These are phyloP conservation scores for Fusarium denticulatum DNA, from an alignment of 2,329 filamentous ascomycete species.

Conservation along the genomic window DNA sequence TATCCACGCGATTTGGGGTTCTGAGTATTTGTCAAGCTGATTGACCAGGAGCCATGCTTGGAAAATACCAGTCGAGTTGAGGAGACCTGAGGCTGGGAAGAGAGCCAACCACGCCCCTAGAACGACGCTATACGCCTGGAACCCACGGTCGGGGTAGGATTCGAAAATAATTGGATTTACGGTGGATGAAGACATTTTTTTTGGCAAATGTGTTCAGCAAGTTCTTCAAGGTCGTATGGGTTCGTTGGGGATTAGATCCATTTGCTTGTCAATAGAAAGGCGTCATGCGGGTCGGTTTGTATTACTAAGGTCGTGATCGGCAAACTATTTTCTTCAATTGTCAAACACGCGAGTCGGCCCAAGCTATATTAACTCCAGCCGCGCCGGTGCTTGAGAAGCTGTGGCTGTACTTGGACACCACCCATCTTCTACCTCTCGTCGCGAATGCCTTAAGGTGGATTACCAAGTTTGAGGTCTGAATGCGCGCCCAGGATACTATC, in stretches of 20 bases:
- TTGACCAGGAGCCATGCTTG: not conserved
- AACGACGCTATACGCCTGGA: not conserved
- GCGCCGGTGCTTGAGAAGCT: no score
- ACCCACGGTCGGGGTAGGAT: not conserved
- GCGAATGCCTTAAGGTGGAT: no score
- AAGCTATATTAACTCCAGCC: no score
- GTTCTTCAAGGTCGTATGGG: accelerated
- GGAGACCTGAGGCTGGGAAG: not conserved
- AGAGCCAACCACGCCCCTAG: not conserved
- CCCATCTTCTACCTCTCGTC: no score
- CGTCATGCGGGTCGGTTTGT: not conserved
- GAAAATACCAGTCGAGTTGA: not conserved
- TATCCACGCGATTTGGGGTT: not conserved
- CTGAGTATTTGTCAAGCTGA: accelerated
- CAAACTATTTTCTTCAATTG: no score
- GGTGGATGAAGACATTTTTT: not conserved
- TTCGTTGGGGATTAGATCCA: accelerated
- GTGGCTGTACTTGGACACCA: no score
- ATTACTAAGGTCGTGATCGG: no score
- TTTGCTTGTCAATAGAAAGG: not conserved
- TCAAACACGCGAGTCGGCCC: no score
- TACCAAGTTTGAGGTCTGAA: no score
- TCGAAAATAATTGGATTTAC: accelerated
- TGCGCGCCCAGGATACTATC: no score
- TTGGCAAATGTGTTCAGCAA: accelerated